Conservation (phyloP, 2,329 filamentous ascomycete species). For the Cladorrhinum sp. region DNA sequence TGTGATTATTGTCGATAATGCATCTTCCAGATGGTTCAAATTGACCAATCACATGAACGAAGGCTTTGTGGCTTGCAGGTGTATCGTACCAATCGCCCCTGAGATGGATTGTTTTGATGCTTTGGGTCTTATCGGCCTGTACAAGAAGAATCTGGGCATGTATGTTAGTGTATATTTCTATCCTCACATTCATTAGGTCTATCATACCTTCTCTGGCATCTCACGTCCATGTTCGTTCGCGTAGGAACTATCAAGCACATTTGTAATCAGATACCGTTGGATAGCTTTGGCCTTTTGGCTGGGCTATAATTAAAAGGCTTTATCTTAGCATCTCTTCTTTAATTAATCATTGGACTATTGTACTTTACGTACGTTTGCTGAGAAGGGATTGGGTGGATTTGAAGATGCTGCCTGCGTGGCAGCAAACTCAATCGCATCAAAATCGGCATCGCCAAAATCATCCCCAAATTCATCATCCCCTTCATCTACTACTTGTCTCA, state of each 20-base stretch:
- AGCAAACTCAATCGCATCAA: constrained; percentile 70
- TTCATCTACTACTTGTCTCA: constrained; percentile 30
- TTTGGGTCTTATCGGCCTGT: constrained; percentile 69
- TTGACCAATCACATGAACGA: constrained; percentile 80
- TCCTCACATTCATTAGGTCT: constrained; percentile 24
- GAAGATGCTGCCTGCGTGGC: constrained; percentile 62
- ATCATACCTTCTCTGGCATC: constrained; percentile 66
- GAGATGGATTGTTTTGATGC: constrained; percentile 67
- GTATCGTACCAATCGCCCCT: constrained; percentile 86
- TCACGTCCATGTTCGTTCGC: constrained; percentile 58
- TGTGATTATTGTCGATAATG: constrained; percentile 75
- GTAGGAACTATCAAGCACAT: constrained; percentile 69
- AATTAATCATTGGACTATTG: constrained; percentile 29
- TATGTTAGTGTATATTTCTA: neutral
- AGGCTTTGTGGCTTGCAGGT: constrained; percentile 68
- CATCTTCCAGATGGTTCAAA: constrained; percentile 71
- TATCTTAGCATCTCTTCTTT: constrained; percentile 54
- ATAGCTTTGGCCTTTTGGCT: constrained; percentile 68
- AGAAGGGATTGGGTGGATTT: constrained; percentile 22
- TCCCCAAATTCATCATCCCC: constrained; percentile 56
- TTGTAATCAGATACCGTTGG: constrained; percentile 80
- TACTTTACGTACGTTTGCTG: constrained; percentile 53
- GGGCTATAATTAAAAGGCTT: constrained; percentile 54
- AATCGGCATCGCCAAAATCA: constrained; percentile 74
- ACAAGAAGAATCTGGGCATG: constrained; percentile 68